Percentiles rank a stretch among this genome's conserved stretches.
Evolutionary conservation across 2,329 filamentous ascomycete genomes (phyloP).

Genomic region (Pseudovirgaria hyperparasitica): DNA sequence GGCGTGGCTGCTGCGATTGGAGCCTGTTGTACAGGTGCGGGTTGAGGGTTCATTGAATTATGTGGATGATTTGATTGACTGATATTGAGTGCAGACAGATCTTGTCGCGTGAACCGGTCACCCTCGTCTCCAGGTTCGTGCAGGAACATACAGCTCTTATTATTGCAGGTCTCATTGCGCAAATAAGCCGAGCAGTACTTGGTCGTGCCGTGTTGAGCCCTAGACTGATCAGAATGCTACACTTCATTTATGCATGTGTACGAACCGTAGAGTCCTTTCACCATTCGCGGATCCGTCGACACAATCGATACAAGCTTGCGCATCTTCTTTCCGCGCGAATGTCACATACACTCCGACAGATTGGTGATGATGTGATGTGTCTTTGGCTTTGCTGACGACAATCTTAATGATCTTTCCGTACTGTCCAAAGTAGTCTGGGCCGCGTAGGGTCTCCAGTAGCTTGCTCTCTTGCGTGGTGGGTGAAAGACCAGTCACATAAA

Average conservation of each 20-base stretch:
- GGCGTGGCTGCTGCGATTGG: slow-evolving; percentile 40
- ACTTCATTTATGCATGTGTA: slow-evolving; percentile 14
- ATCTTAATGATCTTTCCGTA: slow-evolving; percentile 99
- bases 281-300: slow-evolving; percentile 90
- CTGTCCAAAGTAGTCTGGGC: slow-evolving; percentile 90
- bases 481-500: slow-evolving; percentile 91
- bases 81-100: slow-evolving; percentile 88
- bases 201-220: slow-evolving; percentile 73
- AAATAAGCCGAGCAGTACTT: slow-evolving; percentile 98
- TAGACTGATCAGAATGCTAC: slow-evolving; percentile 12
- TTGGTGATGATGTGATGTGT: slow-evolving; percentile 54
- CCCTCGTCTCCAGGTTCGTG: slow-evolving; percentile 98
- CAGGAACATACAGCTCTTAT: slow-evolving; percentile 94
- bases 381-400: slow-evolving; percentile 92
- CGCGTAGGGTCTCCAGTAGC: slow-evolving; percentile 77
- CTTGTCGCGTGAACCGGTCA: slow-evolving; percentile 89
- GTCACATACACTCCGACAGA: slow-evolving; percentile 98
- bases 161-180: slow-evolving; percentile 86
- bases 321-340: slow-evolving; percentile 83
- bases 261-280: slow-evolving; percentile 69
- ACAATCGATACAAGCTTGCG: slow-evolving; percentile 75
- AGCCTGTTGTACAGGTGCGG: slow-evolving; percentile 38
- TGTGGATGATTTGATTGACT: slow-evolving; percentile 65
- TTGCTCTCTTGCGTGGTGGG: slow-evolving; percentile 88
- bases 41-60: slow-evolving; percentile 39